A percentile compares a stretch with the other conserved stretches of the same genome.
These are phyloP conservation scores for Boletellus deceptivus DNA, from an alignment of 1,284 basidiomycete species.

Conservation along the genomic window DNA sequence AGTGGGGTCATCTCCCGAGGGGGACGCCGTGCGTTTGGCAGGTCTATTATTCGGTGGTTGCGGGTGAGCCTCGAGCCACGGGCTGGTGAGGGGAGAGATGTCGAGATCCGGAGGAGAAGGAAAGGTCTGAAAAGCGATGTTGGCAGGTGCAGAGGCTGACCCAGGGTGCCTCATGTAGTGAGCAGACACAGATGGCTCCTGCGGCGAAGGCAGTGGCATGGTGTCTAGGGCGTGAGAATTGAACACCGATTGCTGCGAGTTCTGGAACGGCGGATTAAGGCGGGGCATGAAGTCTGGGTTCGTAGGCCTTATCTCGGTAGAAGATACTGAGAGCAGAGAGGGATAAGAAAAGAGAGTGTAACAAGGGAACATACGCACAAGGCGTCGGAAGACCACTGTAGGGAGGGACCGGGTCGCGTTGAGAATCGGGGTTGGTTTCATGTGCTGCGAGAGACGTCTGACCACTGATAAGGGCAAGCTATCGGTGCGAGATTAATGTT, in stretches of 20 bases:
- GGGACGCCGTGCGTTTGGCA: conserved; percentile 41
- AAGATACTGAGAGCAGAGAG: conserved; percentile 45
- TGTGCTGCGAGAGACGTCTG: conserved; percentile 38
- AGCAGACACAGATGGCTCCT: conserved; percentile 21
- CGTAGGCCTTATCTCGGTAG: conserved; percentile 62
- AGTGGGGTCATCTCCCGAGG: conserved; percentile 38
- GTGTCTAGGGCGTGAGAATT: conserved; percentile 20
- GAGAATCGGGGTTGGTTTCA: conserved; percentile 36
- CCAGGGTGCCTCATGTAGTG: conserved; percentile 40
- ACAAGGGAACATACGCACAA: conserved; percentile 41
- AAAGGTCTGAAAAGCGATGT: conserved; percentile 53
- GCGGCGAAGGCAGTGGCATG: conserved; percentile 29
- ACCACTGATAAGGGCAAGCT: conserved; percentile 75
- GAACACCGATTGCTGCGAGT: conserved; percentile 32
- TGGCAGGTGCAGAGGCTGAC: conserved; percentile 58
- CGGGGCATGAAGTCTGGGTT: conserved; percentile 62
- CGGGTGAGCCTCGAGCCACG: conserved; percentile 62
- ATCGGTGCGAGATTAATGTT: conserved; percentile 14
- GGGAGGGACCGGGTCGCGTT: conserved; percentile 36
- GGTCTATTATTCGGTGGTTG: conserved; percentile 35
- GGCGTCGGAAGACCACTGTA: conserved; percentile 72
- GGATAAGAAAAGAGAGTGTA: conserved; percentile 9
- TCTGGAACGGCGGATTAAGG: conserved; percentile 48
- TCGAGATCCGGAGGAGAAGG: conserved; percentile 56
- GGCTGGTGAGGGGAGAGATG: conserved; percentile 72